These are phyloP conservation scores for Penicillium longicatenatum DNA, from an alignment of 495 filamentous ascomycete genomes.

Conservation along the genomic window DNA sequence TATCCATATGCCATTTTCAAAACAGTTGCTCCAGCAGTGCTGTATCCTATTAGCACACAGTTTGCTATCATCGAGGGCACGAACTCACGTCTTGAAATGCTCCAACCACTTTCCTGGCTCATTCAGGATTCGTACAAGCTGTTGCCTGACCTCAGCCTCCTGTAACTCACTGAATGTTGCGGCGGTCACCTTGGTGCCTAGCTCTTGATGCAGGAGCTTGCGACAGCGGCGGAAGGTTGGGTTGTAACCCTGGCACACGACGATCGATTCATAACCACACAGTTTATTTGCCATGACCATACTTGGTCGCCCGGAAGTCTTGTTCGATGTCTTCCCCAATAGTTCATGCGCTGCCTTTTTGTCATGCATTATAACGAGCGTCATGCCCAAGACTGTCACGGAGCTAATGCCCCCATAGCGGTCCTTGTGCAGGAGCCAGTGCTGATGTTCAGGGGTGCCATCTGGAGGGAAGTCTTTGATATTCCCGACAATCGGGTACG, in stretches of 20 bases:
- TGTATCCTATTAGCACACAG: too few species aligned
- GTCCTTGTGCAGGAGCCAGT: conserved; percentile 55
- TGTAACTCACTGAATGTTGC: too few species aligned
- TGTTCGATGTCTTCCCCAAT: conserved; percentile 32
- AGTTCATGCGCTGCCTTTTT: conserved; percentile 39
- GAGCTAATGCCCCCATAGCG: conserved; percentile 53
- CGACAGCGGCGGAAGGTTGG: too few species aligned
- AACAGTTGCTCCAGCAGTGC: conserved; percentile 45
- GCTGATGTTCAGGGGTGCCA: conserved; percentile 41
- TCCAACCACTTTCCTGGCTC: too few species aligned
- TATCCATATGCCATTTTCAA: conserved; percentile 55
- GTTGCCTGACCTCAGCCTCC: too few species aligned
- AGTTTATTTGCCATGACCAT: conserved; percentile 31
- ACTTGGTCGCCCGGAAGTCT: not conserved
- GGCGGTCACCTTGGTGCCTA: too few species aligned
- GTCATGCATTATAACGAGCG: conserved; percentile 53
- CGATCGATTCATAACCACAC: too few species aligned
- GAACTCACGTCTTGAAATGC: conserved; percentile 25
- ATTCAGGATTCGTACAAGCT: too few species aligned
- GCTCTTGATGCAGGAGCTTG: too few species aligned
- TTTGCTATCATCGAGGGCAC: too few species aligned
- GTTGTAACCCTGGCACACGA: too few species aligned
- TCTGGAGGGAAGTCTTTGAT: conserved; percentile 44
- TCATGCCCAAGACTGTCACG: conserved; percentile 47
- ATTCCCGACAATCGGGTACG: conserved; percentile 49